A percentile compares a stretch with the other conserved stretches of the same genome.
These are phyloP conservation scores for Lobosporangium transversale DNA, from an alignment of 192 early-diverging fungal genomes.

Conservation along the genomic window DNA sequence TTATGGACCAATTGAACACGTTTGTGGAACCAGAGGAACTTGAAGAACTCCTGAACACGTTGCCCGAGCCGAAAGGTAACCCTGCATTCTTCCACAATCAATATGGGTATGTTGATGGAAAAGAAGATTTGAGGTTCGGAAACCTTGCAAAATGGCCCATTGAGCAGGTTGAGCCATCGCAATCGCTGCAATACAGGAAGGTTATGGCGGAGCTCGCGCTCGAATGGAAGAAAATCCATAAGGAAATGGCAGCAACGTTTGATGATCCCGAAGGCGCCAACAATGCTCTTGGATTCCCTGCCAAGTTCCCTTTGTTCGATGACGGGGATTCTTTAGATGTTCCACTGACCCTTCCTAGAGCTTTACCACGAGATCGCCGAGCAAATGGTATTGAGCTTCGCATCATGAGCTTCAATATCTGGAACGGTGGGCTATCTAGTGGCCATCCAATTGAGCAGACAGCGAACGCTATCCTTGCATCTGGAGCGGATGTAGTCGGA, in stretches of 20 bases:
- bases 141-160: slow-evolving; percentile 47
- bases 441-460: slow-evolving; percentile 31
- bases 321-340: neutral
- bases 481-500: slow-evolving; percentile 54
- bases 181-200: slow-evolving; percentile 24
- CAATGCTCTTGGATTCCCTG: slow-evolving; percentile 39
- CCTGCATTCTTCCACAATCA: slow-evolving; percentile 50
- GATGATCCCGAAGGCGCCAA: slow-evolving; percentile 39
- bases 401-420: slow-evolving; percentile 57
- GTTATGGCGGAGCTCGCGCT: slow-evolving; percentile 26
- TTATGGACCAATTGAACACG: slow-evolving; percentile 49
- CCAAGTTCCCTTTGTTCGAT: slow-evolving; percentile 20
- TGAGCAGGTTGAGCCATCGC: slow-evolving; percentile 31
- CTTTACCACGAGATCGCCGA: slow-evolving; percentile 37
- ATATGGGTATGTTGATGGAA: slow-evolving; percentile 52
- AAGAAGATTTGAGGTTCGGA: slow-evolving; percentile 48
- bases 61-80: slow-evolving; percentile 43
- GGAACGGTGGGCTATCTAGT: slow-evolving; percentile 42
- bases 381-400: slow-evolving; percentile 42
- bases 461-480: slow-evolving; percentile 47
- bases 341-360: slow-evolving; percentile 23
- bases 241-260: slow-evolving; percentile 3
- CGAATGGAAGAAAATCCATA: slow-evolving; percentile 33
- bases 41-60: slow-evolving; percentile 19
- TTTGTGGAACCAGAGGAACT: slow-evolving; percentile 43